Percentiles rank a stretch among this genome's conserved stretches.
Evolutionary conservation across 768 basidiomycete genomes (phyloP).

Genomic region (Tylopilus felleus): DNA sequence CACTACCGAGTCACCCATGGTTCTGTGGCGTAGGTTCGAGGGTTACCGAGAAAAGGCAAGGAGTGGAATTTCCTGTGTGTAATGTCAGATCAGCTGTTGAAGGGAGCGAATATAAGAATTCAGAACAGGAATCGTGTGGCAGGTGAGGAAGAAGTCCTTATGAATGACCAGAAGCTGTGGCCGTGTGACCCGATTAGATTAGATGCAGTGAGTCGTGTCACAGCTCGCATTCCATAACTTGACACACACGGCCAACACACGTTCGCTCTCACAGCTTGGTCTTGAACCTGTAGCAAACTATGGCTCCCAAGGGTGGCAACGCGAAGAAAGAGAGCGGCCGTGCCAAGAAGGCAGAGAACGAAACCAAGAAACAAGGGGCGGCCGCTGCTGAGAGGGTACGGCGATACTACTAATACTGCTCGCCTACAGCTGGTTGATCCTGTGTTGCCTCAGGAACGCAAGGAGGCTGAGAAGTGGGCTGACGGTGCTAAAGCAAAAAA

Average conservation of each 20-base stretch:
- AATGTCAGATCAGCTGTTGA: not conserved
- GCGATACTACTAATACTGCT: not conserved
- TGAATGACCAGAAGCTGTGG: constrained; percentile 19
- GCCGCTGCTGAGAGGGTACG: constrained; percentile 59
- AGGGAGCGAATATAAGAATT: not conserved
- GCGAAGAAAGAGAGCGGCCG: constrained; percentile 89
- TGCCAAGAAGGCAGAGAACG: constrained; percentile 91
- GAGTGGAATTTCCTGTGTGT: not conserved
- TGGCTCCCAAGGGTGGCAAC: constrained; percentile 88
- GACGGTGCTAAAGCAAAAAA: constrained; percentile 69
- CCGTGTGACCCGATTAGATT: constrained; percentile 25
- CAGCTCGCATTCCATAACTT: constrained; percentile 4
- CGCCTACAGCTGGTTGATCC: constrained; percentile 1
- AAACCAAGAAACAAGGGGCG: constrained; percentile 70
- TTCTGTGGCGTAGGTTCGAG: constrained; percentile 1
- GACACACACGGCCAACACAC: constrained; percentile 1
- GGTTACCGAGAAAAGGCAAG: not conserved
- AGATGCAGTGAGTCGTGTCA: constrained; percentile 19
- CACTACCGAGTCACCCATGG: constrained; percentile 30
- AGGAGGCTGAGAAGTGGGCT: constrained; percentile 67
- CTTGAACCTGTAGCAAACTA: constrained; percentile 32
- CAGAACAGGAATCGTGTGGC: not conserved
- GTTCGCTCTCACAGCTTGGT: constrained; percentile 5
- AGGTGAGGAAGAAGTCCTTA: constrained; percentile 3
- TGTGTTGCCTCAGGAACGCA: constrained; percentile 51